Percentiles rank a stretch among this genome's conserved stretches.
These are phyloP conservation scores for Hirschfeldia incana DNA, from an alignment of 345 rosid genomes.

Conservation along the genomic window DNA sequence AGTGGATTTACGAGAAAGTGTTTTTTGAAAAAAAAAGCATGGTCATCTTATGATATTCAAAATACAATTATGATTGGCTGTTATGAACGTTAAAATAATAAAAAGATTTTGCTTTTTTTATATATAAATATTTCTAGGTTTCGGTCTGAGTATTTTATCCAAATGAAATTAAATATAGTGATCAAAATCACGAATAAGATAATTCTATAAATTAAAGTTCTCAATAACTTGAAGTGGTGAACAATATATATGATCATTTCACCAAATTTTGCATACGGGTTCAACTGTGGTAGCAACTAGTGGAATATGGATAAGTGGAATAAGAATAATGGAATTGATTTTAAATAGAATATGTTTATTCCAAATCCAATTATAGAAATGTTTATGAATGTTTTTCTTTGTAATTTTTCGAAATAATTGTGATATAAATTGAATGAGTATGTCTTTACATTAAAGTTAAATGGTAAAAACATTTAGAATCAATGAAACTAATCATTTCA, in stretches of 20 bases:
- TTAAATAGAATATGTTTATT: too few relatives aligned
- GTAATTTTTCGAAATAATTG: not conserved
- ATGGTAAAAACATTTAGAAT: constrained; percentile 6
- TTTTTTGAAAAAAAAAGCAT: not conserved
- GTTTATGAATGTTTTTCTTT: not conserved
- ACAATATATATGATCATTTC: not conserved
- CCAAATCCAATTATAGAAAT: not conserved
- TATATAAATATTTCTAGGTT: not conserved
- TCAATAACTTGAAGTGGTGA: not conserved
- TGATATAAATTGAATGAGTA: not conserved
- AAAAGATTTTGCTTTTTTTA: not conserved
- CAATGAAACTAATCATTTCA: not conserved
- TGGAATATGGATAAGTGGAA: too few relatives aligned
- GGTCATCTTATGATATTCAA: not conserved
- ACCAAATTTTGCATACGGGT: constrained; percentile 16
- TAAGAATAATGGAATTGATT: too few relatives aligned
- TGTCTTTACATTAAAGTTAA: not conserved
- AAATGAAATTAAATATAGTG: not conserved
- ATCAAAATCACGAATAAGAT: not conserved
- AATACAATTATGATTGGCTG: not conserved
- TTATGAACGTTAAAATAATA: not conserved
- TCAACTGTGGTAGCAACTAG: not conserved
- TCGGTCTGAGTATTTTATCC: not conserved
- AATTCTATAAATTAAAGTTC: not conserved
- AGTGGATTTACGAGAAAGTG: not conserved